These are phyloP conservation scores for Colletotrichum australisinense DNA, from an alignment of 2,329 filamentous ascomycete genomes.

Conservation along the genomic window DNA sequence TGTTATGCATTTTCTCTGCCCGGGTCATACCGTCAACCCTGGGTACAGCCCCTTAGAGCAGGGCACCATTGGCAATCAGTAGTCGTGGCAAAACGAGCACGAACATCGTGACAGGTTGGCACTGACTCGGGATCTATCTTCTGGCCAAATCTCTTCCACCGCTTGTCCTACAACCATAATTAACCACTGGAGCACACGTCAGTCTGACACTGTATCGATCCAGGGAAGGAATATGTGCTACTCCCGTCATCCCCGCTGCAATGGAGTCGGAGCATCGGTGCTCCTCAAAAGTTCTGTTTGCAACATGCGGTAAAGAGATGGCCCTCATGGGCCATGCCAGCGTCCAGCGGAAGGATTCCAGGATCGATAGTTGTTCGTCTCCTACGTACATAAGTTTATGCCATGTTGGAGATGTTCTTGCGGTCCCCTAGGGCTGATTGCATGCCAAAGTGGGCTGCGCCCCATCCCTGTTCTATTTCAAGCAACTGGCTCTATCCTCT, in stretches of 20 bases:
- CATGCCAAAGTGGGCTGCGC: conserved; percentile 24
- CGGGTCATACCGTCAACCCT: conserved; percentile 22
- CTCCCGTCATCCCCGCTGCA: neutral
- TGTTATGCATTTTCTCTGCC: neutral
- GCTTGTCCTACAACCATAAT: neutral
- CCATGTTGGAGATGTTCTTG: neutral
- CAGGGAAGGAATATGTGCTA: neutral
- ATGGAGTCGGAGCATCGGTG: neutral
- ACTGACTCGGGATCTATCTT: conserved; percentile 2
- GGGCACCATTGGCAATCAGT: neutral
- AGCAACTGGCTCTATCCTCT: neutral
- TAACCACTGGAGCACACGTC: neutral
- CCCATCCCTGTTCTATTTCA: conserved; percentile 23
- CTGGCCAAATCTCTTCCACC: neutral
- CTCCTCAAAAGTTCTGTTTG: neutral
- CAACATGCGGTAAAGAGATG: neutral
- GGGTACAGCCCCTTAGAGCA: neutral
- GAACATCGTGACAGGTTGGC: neutral
- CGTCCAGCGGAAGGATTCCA: conserved; percentile 37
- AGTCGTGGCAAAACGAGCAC: conserved; percentile 5
- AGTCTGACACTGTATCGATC: neutral
- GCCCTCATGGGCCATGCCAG: neutral
- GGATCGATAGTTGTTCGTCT: conserved; percentile 3
- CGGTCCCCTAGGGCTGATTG: conserved; percentile 3
- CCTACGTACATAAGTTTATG: neutral